Percentiles rank a stretch among this genome's conserved stretches.
phyloP scores from a whole-genome alignment of 2,329 filamentous ascomycete genomes.

The Phialophora tarda region DNA sequence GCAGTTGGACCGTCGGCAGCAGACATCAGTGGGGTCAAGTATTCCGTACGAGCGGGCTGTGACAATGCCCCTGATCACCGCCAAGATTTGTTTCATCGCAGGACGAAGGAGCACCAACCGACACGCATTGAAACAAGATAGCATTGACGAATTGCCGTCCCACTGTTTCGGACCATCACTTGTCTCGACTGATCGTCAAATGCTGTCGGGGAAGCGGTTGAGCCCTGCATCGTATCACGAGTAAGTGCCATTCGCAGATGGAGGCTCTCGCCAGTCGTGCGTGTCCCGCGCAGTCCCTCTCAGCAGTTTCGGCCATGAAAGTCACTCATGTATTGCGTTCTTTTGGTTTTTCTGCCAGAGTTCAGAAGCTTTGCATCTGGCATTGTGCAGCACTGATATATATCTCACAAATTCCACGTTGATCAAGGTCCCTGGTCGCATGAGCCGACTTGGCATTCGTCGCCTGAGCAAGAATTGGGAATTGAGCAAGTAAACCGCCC shows the following conservation, averaged over 20 bases:
- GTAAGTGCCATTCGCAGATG: background rate
- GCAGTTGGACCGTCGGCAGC: background rate
- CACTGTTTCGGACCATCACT: conserved; percentile 4
- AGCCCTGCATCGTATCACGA: background rate
- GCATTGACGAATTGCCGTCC: background rate
- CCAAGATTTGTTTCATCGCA: conserved; percentile 2
- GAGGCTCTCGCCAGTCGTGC: background rate
- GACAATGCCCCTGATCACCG: conserved; percentile 9
- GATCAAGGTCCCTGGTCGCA: background rate
- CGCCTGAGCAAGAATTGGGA: conserved; percentile 15
- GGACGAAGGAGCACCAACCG: background rate
- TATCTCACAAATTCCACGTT: background rate
- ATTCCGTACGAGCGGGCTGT: background rate
- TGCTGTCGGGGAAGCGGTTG: background rate
- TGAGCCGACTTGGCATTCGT: conserved; percentile 15
- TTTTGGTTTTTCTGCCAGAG: background rate
- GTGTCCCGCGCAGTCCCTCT: background rate
- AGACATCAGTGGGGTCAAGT: background rate
- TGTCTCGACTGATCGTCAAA: background rate
- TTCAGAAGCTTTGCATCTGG: background rate
- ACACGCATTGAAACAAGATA: conserved; percentile 7
- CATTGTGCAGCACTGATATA: background rate
- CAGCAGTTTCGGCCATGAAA: background rate
- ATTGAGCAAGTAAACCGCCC: conserved; percentile 17
- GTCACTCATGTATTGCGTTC: background rate